Evolutionary conservation across 1,284 basidiomycete species (phyloP).

Genomic region (Cryptococcus hybrid): DNA sequence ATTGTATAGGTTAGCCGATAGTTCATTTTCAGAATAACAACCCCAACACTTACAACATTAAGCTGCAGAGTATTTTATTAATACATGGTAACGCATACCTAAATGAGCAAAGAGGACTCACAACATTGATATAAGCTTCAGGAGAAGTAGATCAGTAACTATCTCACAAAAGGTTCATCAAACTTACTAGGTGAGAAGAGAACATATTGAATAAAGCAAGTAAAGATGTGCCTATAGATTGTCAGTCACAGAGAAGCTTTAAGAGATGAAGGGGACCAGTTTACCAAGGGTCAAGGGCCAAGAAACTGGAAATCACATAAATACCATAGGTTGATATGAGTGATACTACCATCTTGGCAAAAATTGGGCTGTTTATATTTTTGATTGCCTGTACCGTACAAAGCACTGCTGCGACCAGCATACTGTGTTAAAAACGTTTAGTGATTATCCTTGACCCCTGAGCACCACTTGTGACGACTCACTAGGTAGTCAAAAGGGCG

Average conservation of each 20-base stretch:
- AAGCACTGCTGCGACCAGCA: conserved; percentile 63
- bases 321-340: conserved; percentile 84
- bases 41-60: not conserved
- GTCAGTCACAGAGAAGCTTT: not conserved
- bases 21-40: not conserved
- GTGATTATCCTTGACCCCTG: not conserved
- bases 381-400: conserved; percentile 69
- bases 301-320: conserved; percentile 71
- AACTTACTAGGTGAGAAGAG: conserved; percentile 58
- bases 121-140: not conserved
- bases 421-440: conserved; percentile 15
- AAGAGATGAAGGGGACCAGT: not conserved
- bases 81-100: conserved; percentile 6
- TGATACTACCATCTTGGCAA: conserved; percentile 75
- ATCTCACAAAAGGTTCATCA: not conserved
- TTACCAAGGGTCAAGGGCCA: conserved; percentile 83
- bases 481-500: conserved; percentile 74
- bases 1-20: conserved; percentile 11
- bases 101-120: conserved; percentile 18
- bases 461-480: conserved; percentile 3
- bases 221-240: conserved; percentile 63
- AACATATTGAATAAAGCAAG: conserved; percentile 85
- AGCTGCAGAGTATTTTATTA: not conserved
- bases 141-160: conserved; percentile 23
- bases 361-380: conserved; percentile 62